Percentiles rank a stretch among this genome's conserved stretches.
These are phyloP conservation scores for Apiotrichum gracile DNA, from an alignment of 1,284 basidiomycete genomes.

Conservation along the genomic window DNA sequence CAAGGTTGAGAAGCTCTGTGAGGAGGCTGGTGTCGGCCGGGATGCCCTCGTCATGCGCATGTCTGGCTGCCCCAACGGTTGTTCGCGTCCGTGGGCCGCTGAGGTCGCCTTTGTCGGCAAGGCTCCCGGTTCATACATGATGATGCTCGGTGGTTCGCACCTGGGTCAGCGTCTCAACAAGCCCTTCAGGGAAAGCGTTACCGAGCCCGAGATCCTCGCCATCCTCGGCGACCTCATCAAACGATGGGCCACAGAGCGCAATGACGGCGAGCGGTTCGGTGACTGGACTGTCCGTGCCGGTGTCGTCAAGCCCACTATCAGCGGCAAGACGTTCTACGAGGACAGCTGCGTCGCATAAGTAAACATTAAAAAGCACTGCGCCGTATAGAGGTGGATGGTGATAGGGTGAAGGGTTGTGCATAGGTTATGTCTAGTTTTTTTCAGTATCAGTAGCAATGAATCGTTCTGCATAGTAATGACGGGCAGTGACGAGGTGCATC, in stretches of 20 bases:
- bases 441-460: conserved; percentile 7
- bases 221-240: conserved; percentile 91
- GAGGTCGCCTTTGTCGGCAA: conserved; percentile 97
- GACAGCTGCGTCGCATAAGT: conserved; percentile 39
- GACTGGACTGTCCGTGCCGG: conserved; percentile 88
- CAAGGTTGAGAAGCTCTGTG: conserved; percentile 92
- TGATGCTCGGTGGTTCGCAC: conserved; percentile 95
- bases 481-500: too few relatives aligned
- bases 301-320: conserved; percentile 71
- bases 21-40: conserved; percentile 83
- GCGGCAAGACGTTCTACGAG: conserved; percentile 77
- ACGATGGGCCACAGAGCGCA: conserved; percentile 79
- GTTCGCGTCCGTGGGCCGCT: conserved; percentile 90
- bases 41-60: conserved; percentile 97
- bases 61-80: conserved; percentile 91
- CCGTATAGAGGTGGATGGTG: too few relatives aligned
- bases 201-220: conserved; percentile 86
- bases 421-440: conserved; percentile 1
- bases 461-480: conserved; percentile 2
- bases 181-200: conserved; percentile 68
- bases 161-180: conserved; percentile 90
- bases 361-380: not conserved
- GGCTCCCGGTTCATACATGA: conserved; percentile 85
- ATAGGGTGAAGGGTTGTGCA: conserved; percentile 1
- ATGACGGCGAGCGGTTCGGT: conserved; percentile 88